phyloP scores from a whole-genome alignment of 352 stramenopile species.

The Bremia lactucae region DNA sequence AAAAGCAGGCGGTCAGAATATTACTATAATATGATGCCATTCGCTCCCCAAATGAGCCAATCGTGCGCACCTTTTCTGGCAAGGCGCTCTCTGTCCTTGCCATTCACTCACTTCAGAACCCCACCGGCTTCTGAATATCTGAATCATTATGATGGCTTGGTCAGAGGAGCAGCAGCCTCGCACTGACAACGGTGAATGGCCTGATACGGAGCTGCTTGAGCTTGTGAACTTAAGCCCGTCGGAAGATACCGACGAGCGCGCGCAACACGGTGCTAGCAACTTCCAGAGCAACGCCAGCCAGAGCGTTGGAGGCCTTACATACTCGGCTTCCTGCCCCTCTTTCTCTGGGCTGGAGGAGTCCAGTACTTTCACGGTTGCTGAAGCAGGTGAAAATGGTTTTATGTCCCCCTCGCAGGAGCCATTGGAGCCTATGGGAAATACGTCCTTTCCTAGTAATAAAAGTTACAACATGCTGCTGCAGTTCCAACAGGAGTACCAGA shows the following conservation, averaged over 20 bases:
- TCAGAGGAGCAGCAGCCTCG: slow-evolving; percentile 19
- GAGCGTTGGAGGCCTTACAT: slow-evolving; percentile 23
- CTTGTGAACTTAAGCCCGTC: slow-evolving; percentile 13
- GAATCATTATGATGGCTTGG: slow-evolving; percentile 28
- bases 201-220: slow-evolving; percentile 16
- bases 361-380: slow-evolving; percentile 37
- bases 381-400: slow-evolving; percentile 17
- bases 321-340: slow-evolving; percentile 63
- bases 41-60: no score
- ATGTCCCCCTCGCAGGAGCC: slow-evolving; percentile 21
- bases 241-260: slow-evolving; percentile 13
- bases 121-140: no score
- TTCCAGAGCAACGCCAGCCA: slow-evolving; percentile 12
- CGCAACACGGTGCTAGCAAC: slow-evolving; percentile 21
- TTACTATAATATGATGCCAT: no score
- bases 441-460: slow-evolving; percentile 20
- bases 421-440: not conserved
- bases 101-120: no score
- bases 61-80: no score
- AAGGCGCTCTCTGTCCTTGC: no score
- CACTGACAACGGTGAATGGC: slow-evolving; percentile 10
- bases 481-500: slow-evolving; percentile 47
- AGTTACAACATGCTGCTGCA: slow-evolving; percentile 49
- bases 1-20: no score
- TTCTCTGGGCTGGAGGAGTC: slow-evolving; percentile 55